Percentiles rank a stretch among this genome's conserved stretches.
Conservation (phyloP, 2,329 filamentous ascomycete genomes). For the Fusarium sp. region DNA sequence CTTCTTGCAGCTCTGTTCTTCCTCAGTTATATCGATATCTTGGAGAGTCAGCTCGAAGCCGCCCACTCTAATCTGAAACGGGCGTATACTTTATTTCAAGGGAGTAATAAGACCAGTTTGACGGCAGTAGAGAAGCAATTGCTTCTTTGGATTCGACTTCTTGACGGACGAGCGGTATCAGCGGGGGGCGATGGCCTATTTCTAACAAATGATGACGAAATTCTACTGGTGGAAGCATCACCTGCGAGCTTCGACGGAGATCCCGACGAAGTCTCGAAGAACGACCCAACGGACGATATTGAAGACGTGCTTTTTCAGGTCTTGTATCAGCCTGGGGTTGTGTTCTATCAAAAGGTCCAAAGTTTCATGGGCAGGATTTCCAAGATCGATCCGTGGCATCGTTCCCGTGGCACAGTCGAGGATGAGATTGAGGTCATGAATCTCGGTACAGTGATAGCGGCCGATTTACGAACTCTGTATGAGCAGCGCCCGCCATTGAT, state of each 20-base stretch:
- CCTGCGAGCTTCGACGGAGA: constrained; percentile 56
- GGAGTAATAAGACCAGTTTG: constrained; percentile 57
- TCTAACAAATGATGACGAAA: constrained; percentile 63
- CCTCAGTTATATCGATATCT: constrained; percentile 67
- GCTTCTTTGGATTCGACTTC: constrained; percentile 68
- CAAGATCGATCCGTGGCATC: constrained; percentile 70
- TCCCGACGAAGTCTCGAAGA: constrained; percentile 44
- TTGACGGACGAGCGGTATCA: constrained; percentile 69
- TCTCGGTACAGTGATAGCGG: constrained; percentile 65
- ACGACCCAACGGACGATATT: constrained; percentile 54
- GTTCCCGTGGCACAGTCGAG: constrained; percentile 68
- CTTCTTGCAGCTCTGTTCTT: constrained; percentile 68
- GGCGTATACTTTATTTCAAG: constrained; percentile 64
- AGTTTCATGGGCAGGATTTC: constrained; percentile 71
- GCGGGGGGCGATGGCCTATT: constrained; percentile 71
- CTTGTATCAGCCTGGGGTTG: constrained; percentile 68
- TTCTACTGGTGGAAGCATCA: constrained; percentile 61
- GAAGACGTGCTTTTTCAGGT: constrained; percentile 69
- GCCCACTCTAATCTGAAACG: constrained; percentile 66
- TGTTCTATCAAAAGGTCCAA: constrained; percentile 72
- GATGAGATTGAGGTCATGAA: constrained; percentile 73
- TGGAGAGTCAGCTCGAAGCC: constrained; percentile 60
- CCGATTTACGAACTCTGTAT: constrained; percentile 66
- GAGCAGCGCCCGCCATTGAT: constrained; percentile 67
- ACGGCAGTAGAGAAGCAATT: constrained; percentile 62